A percentile compares a stretch with the other conserved stretches of the same genome.
Evolutionary conservation across 2,329 filamentous ascomycete genomes (phyloP).

Genomic region (Fusarium udum): DNA sequence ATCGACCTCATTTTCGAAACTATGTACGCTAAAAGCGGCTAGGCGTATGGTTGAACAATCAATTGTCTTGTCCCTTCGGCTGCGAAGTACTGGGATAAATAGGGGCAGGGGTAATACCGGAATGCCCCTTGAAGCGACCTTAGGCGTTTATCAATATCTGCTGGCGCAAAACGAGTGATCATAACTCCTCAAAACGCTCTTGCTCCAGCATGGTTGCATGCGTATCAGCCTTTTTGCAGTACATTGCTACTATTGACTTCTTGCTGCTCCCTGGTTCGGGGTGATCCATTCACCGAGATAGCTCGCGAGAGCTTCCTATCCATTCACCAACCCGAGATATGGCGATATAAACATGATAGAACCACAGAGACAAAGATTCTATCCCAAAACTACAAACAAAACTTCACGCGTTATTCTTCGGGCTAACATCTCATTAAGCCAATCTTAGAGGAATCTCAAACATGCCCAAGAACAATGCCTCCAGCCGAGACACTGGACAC

Average conservation of each 20-base stretch:
- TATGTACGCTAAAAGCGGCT: not conserved
- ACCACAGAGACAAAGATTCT: accelerated
- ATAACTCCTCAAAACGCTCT: not conserved
- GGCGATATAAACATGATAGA: not conserved
- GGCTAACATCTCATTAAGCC: no score
- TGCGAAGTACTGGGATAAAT: not conserved
- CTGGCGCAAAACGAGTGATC: not conserved
- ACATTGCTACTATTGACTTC: not conserved
- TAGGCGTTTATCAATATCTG: not conserved
- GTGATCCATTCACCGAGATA: not conserved
- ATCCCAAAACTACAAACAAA: not conserved
- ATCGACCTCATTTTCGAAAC: not conserved
- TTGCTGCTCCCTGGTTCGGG: not conserved
- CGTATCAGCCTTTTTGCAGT: not conserved
- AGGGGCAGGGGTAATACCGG: no score
- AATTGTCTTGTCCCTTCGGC: not conserved
- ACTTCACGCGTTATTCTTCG: no score
- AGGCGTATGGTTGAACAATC: no score
- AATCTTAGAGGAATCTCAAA: not conserved
- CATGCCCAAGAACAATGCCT: not conserved
- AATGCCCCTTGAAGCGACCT: not conserved
- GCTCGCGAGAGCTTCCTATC: not conserved
- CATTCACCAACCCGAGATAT: not conserved
- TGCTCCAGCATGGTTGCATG: not conserved
- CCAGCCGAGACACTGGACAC: not conserved